Conservation (phyloP, 2,329 filamentous ascomycete genomes). For the Hypomyces perniciosus region DNA sequence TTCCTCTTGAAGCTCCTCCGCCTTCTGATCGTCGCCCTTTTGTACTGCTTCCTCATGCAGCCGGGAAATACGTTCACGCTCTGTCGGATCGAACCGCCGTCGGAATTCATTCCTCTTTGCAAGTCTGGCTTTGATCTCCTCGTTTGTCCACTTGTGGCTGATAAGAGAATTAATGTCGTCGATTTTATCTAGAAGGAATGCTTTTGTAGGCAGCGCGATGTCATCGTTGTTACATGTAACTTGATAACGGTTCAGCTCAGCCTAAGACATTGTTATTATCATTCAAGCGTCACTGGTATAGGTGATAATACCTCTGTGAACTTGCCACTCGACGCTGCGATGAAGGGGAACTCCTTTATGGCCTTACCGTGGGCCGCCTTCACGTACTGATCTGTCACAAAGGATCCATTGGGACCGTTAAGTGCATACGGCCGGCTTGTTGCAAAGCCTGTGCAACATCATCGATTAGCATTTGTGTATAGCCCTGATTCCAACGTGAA, state of each 20-base stretch:
- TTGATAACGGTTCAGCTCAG: slow-evolving; percentile 77
- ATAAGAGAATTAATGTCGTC: slow-evolving; percentile 75
- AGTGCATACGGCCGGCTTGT: slow-evolving; percentile 80
- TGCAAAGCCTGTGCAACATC: slow-evolving; percentile 56
- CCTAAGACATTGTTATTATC: slow-evolving; percentile 34
- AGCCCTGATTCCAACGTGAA: background rate
- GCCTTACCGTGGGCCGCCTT: slow-evolving; percentile 76
- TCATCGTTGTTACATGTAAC: slow-evolving; percentile 67
- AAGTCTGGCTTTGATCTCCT: slow-evolving; percentile 75
- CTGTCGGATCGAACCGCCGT: slow-evolving; percentile 58
- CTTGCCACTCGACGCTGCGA: slow-evolving; percentile 76
- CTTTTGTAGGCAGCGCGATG: slow-evolving; percentile 67
- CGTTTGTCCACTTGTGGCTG: slow-evolving; percentile 74
- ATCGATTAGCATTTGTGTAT: background rate
- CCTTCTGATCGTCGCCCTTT: slow-evolving; percentile 54
- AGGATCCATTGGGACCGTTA: slow-evolving; percentile 66
- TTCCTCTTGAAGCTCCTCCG: slow-evolving; percentile 50
- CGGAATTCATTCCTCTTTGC: slow-evolving; percentile 63
- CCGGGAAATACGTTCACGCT: slow-evolving; percentile 61
- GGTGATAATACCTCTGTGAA: slow-evolving; percentile 66
- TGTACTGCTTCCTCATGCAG: slow-evolving; percentile 61
- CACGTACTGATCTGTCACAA: slow-evolving; percentile 82
- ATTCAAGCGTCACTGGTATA: background rate
- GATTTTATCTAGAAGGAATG: slow-evolving; percentile 63
- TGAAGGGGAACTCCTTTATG: slow-evolving; percentile 81